Conservation (phyloP, 2,329 filamentous ascomycete species). For the Ambrosiella cleistominuta region DNA sequence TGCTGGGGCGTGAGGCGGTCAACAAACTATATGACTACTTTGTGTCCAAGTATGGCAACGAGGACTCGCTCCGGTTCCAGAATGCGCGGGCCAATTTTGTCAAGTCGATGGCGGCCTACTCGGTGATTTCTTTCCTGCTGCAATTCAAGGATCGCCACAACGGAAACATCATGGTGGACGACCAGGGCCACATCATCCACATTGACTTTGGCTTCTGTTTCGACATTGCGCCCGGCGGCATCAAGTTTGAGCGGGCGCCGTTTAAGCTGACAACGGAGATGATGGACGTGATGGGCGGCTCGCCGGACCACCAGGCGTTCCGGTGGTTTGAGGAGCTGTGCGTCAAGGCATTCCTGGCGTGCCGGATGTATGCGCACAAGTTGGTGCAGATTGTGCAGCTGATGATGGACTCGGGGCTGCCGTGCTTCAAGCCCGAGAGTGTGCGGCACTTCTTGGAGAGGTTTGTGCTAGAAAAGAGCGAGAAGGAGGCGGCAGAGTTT, state of each 20-base stretch:
- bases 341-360: conserved; percentile 85
- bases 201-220: conserved; percentile 99
- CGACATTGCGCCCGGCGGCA: conserved; percentile 90
- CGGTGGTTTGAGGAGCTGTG: conserved; percentile 93
- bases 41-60: conserved; percentile 88
- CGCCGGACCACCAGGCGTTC: conserved; percentile 69
- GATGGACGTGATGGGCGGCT: conserved; percentile 96
- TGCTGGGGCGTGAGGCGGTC: conserved; percentile 93
- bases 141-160: conserved; percentile 99
- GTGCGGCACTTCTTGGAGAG: conserved; percentile 82
- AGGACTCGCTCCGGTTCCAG: conserved; percentile 88
- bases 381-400: conserved; percentile 75
- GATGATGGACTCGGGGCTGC: conserved; percentile 91
- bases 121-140: conserved; percentile 84
- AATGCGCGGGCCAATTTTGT: conserved; percentile 93
- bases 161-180: conserved; percentile 99
- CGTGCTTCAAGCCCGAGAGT: conserved; percentile 94
- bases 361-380: conserved; percentile 72
- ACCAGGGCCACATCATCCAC: conserved; percentile 90
- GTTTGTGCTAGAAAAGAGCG: conserved; percentile 81
- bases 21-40: conserved; percentile 99
- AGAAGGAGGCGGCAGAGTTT: conserved; percentile 86
- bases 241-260: conserved; percentile 92
- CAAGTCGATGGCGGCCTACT: conserved; percentile 98
- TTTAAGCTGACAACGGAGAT: conserved; percentile 98